phyloP scores from a whole-genome alignment of 2,329 filamentous ascomycete genomes.

The Aspergillus thermomutatus region DNA sequence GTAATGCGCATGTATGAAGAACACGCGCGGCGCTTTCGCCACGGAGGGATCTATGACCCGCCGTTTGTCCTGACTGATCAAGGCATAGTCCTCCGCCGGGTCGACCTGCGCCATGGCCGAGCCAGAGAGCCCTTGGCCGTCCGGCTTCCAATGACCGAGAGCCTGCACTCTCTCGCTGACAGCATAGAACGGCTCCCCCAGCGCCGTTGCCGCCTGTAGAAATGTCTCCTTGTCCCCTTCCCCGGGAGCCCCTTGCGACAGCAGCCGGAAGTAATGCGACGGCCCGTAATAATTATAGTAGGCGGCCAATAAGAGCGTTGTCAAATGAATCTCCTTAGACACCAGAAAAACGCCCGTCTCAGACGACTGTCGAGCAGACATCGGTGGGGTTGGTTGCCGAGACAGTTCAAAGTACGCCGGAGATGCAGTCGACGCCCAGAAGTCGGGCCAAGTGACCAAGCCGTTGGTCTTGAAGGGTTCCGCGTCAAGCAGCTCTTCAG shows the following conservation, averaged over 20 bases:
- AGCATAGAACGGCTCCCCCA: constrained; percentile 33
- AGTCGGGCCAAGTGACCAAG: constrained; percentile 57
- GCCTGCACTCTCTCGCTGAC: constrained; percentile 36
- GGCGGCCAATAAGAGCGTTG: constrained; percentile 33
- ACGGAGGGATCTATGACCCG: constrained; percentile 31
- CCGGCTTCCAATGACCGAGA: constrained; percentile 28
- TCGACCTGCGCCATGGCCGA: constrained; percentile 40
- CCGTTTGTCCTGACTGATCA: constrained; percentile 31
- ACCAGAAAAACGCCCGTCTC: constrained; percentile 37
- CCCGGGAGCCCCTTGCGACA: constrained; percentile 38
- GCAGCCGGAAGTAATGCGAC: constrained; percentile 36
- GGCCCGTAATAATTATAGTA: constrained; percentile 38
- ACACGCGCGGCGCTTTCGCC: constrained; percentile 30
- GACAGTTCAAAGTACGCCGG: constrained; percentile 43
- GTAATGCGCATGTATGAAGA: constrained; percentile 42
- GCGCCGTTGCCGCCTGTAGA: constrained; percentile 31
- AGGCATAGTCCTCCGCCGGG: constrained; percentile 35
- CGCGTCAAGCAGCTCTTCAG: constrained; percentile 44
- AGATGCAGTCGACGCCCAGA: constrained; percentile 44
- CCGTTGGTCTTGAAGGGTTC: constrained; percentile 52
- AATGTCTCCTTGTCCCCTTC: constrained; percentile 42
- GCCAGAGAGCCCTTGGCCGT: constrained; percentile 24
- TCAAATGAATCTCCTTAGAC: constrained; percentile 34
- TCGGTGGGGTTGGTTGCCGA: constrained; percentile 29
- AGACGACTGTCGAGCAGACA: constrained; percentile 34